These are phyloP conservation scores for Crucibulum laeve DNA, from an alignment of 768 basidiomycete species.

Conservation along the genomic window DNA sequence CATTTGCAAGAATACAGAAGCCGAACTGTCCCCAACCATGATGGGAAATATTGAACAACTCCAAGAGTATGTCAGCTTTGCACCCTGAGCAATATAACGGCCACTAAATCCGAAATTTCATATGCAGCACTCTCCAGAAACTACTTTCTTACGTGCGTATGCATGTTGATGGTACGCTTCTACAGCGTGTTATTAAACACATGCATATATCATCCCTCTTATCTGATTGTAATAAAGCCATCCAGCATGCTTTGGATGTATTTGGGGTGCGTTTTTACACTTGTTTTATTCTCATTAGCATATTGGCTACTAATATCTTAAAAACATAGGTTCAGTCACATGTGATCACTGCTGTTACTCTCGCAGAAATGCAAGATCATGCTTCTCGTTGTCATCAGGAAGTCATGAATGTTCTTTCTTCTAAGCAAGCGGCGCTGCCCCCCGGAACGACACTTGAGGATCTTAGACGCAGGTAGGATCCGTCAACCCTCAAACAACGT, in stretches of 20 bases:
- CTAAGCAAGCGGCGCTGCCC: neutral
- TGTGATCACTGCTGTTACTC: neutral
- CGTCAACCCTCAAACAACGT: no score
- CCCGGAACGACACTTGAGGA: neutral
- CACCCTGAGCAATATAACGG: neutral
- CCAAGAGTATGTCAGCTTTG: neutral
- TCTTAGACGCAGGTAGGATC: neutral
- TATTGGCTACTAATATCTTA: no score
- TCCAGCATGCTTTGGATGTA: neutral
- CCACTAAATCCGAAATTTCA: neutral
- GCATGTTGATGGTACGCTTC: neutral
- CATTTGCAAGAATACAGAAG: neutral
- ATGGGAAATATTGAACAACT: neutral
- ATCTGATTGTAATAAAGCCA: neutral
- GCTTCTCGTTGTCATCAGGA: neutral
- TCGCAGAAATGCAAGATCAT: neutral
- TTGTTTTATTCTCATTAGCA: neutral
- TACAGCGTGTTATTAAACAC: neutral
- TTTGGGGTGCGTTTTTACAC: neutral
- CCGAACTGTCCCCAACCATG: neutral
- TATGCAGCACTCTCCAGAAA: neutral
- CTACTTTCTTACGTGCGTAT: conserved; percentile 1
- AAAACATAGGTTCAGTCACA: neutral
- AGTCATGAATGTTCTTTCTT: neutral
- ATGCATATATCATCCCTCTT: neutral